Base-by-base conservation (phyloP, 257 asterid species). In the Petunia axillaris region DNA sequence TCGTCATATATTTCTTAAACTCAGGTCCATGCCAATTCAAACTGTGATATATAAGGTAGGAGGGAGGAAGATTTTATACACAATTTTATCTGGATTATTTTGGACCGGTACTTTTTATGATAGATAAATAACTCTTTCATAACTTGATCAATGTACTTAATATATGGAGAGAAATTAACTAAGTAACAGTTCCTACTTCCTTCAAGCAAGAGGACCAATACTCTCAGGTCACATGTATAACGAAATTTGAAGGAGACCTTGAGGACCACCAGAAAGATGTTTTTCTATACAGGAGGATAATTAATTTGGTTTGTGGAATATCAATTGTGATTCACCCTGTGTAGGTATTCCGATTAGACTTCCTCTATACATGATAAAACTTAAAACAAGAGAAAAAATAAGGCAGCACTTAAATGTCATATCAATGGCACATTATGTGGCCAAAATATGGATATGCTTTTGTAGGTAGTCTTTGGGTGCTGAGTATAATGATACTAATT, bases 401-500 rank as follows among this genome's bases (percentile, higher is more conserved):
- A 65, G 25, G 25, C 25, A 25, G 25, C 25, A 25, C 25, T 14
- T 35, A 65, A 1, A 35, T 64, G 50, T 65, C 50, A 39, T 39
- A 39, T 64, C 35, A 64, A 13, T 64, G 46, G 50, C 73, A 64
- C 50, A 39, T 64, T 64, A 64, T 65, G 73, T 5, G 73, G 73
- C 9, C 73, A 37, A 8, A n/a, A 63, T 64, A 25, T 38, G 39
- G 1, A 38, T 39, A 37, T 13, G 5, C 35, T 64, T 64, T 64
- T 38, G 14, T 64, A 39, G 0, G 73, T 64, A 64, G 13, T 46
- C 13, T 15, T 65, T 66, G 75, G 52, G 36, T 40, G 75, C 36
- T 40, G 37, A 66, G 37, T 40, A 25, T 25, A 66, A 15, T 66
- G 53, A 66, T 66, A 53, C 46, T 66, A 66, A 40, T 66, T 13